Base-by-base conservation (phyloP, 768 basidiomycete species). In the Daedaleopsis nitida region DNA sequence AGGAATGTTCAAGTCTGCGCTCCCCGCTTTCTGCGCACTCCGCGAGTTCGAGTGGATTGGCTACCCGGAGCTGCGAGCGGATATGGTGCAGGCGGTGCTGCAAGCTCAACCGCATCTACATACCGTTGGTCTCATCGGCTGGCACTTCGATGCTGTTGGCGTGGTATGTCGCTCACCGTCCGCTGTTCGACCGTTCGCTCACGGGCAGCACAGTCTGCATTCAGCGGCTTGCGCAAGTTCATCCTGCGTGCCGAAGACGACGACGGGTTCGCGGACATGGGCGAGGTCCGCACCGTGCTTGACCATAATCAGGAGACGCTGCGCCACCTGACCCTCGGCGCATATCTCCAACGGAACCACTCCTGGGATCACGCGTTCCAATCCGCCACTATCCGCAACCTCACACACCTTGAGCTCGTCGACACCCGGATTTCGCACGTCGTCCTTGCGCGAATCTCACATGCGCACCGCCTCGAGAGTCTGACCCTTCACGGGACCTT, bases 41-140 rank as follows among this genome's bases (percentile, higher is more conserved):
- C 68, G 76, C 13, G 86, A 87, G 62, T 87, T 88, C 66, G 87
- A 89, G 71, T 89, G 87, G 87, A 88, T 88, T n/a, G 87, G 87
- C 6, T 88, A 88, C 66, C 87, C 87, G 1, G 87, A 89, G 68
- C 75, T 89, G 73, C 78, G 83, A 11, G 83, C 78, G n/a, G 86
- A 88, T 55, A 84, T 86, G 79, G 86, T 89, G 0, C 79, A 86
- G 65, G 80, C 78, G 10, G 76, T 89, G 5, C 73, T 86, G 13
- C 71, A 76, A 7, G 81, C 77, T 54, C 86, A 88, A 62, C 76
- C 83, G 5, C 77, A 80, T 57, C 74, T 88, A 19, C 80, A 78
- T 16, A 77, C 81, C 8, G 77, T 89, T 6, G 87, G 86, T 16
- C 80, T 87, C 27, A 85, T 89, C 48, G 87, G 87, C 1, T 89